Conservation (phyloP, 495 filamentous ascomycete species). For the Penicillium maclennaniae region DNA sequence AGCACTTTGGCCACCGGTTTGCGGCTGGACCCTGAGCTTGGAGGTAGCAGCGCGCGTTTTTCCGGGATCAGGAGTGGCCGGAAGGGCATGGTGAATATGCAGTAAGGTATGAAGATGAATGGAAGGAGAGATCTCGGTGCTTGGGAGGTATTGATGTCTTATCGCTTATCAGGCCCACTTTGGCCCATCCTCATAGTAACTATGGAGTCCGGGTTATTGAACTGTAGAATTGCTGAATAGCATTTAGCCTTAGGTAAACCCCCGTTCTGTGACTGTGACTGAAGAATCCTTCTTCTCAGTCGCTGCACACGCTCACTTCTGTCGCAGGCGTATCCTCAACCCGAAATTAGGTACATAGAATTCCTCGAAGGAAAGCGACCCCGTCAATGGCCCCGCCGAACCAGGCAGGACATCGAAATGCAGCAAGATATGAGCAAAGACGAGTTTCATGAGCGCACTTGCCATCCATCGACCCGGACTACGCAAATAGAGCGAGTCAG, state of each 20-base stretch:
- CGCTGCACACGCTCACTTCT: background rate
- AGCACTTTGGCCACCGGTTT: constrained; percentile 11
- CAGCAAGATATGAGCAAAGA: constrained; percentile 44
- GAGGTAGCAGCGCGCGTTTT: constrained; percentile 14
- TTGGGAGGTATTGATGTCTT: background rate
- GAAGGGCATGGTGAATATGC: background rate
- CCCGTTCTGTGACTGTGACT: background rate
- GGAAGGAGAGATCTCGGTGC: background rate
- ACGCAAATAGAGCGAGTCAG: constrained; percentile 14
- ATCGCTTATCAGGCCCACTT: background rate
- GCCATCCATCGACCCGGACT: constrained; percentile 57
- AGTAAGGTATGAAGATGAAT: background rate
- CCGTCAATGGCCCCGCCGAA: constrained; percentile 5
- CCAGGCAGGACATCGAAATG: constrained; percentile 44
- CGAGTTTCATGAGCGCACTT: constrained; percentile 49
- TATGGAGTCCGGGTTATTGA: background rate
- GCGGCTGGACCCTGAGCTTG: background rate
- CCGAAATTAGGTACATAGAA: constrained; percentile 27
- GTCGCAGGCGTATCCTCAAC: constrained; percentile 16
- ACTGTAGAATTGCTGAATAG: background rate
- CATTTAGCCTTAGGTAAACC: background rate
- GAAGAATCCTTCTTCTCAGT: background rate
- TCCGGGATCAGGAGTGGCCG: constrained; percentile 17
- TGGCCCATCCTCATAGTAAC: background rate
- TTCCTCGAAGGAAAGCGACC: constrained; percentile 26